Conservation (phyloP, 352 stramenopile genomes). For the Phytophthora boehmeriae region DNA sequence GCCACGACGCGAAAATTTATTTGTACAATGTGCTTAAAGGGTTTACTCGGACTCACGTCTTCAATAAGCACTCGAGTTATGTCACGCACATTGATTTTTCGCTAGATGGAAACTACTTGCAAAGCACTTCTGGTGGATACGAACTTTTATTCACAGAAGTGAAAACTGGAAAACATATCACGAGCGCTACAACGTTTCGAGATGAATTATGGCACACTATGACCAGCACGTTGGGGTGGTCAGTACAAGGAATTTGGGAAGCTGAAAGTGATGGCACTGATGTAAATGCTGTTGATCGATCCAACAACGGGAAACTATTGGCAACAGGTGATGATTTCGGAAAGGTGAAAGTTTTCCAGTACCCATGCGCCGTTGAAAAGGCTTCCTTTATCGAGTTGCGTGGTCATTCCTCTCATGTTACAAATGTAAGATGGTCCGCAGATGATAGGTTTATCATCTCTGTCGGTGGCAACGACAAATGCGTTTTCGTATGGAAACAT, state of each 20-base stretch:
- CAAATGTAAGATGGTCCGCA: conserved; percentile 69
- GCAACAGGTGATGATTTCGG: conserved; percentile 84
- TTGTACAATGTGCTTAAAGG: conserved; percentile 79
- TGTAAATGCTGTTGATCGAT: conserved; percentile 77
- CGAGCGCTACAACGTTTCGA: conserved; percentile 74
- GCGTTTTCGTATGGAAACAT: conserved; percentile 77
- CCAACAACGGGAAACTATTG: conserved; percentile 64
- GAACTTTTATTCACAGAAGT: conserved; percentile 92
- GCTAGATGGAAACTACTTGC: conserved; percentile 60
- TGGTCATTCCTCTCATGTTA: conserved; percentile 85
- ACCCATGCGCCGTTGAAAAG: conserved; percentile 72
- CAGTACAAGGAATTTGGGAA: conserved; percentile 92
- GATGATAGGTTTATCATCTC: conserved; percentile 72
- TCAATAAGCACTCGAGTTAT: conserved; percentile 84
- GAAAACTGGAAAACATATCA: conserved; percentile 65
- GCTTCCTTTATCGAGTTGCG: conserved; percentile 56
- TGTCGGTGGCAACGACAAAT: conserved; percentile 80
- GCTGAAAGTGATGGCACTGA: conserved; percentile 77
- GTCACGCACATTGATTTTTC: conserved; percentile 84
- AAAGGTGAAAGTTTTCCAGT: conserved; percentile 90
- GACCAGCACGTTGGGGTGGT: conserved; percentile 88
- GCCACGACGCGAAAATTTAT: conserved; percentile 79
- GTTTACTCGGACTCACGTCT: conserved; percentile 64
- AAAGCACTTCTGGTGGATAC: conserved; percentile 83
- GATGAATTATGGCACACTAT: conserved; percentile 92